Conservation (phyloP, 2,329 filamentous ascomycete genomes). For the Trichoderma citrinoviride region DNA sequence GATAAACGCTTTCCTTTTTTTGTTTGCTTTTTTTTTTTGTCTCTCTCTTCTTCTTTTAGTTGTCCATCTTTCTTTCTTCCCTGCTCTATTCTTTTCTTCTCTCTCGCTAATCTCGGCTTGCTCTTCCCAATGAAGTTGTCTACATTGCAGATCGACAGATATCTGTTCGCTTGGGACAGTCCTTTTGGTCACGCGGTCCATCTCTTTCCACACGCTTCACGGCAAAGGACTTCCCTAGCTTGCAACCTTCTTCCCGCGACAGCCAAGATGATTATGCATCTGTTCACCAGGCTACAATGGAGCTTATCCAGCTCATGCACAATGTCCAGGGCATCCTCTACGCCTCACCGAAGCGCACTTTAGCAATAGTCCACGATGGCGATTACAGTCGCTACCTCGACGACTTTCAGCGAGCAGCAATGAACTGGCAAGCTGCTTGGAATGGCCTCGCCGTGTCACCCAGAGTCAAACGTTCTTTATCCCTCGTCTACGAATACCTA, state of each 20-base stretch:
- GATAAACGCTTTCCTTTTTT: no score
- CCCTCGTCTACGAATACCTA: background rate
- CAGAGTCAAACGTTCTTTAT: background rate
- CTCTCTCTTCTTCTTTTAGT: no score
- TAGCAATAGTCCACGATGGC: background rate
- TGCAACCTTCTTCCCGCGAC: background rate
- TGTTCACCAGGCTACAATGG: constrained; percentile 1
- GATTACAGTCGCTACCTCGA: constrained; percentile 14
- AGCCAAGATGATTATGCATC: background rate
- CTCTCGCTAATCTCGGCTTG: no score
- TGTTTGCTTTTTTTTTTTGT: no score
- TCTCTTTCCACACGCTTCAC: constrained; percentile 3
- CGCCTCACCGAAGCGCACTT: background rate
- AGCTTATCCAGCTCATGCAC: constrained; percentile 9
- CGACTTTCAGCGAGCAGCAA: constrained; percentile 6
- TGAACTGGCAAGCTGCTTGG: background rate
- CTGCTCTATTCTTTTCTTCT: background rate
- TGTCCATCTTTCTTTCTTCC: no score
- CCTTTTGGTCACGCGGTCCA: constrained; percentile 4
- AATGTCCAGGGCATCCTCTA: constrained; percentile 11
- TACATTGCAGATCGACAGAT: constrained; percentile 14
- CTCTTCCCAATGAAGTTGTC: background rate
- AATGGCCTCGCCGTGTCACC: background rate
- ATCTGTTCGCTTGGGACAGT: constrained; percentile 12
- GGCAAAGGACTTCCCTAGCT: constrained; percentile 4